Conservation (phyloP, 164 flowering plant genomes). For the Magnolia officinalis region DNA sequence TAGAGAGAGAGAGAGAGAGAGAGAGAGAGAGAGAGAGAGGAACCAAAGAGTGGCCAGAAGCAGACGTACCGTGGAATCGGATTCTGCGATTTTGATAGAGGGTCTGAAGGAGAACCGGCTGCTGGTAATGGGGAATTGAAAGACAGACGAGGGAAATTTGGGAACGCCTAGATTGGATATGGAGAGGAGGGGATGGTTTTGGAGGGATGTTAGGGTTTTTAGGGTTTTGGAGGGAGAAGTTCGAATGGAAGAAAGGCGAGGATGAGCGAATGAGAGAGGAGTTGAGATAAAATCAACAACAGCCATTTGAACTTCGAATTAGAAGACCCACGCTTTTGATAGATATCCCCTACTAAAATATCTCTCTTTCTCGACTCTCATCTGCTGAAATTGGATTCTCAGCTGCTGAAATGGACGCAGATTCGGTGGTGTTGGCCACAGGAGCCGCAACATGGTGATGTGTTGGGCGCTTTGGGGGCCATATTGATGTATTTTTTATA, state of each 20-base stretch:
- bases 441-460: too few species aligned
- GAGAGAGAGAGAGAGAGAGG: background rate
- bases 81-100: slow-evolving; percentile 2
- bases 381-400: background rate
- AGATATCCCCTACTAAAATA: too few species aligned
- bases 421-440: background rate
- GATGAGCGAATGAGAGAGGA: slow-evolving; percentile 2
- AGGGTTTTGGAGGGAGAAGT: slow-evolving; percentile 17
- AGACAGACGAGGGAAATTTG: slow-evolving; percentile 14
- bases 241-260: slow-evolving; percentile 8
- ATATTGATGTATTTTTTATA: too few species aligned
- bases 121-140: background rate
- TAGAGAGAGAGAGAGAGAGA: background rate
- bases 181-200: background rate
- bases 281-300: slow-evolving; percentile 10
- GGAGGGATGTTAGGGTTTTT: background rate
- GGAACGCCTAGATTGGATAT: background rate
- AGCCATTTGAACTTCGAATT: background rate
- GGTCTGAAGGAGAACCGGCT: slow-evolving; percentile 11
- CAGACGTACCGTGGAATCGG: slow-evolving; percentile 17
- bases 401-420: background rate
- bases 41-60: background rate
- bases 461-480: too few species aligned
- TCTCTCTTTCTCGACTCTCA: too few species aligned
- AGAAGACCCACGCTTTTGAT: too few species aligned